Base-by-base conservation (phyloP, 805 yeast species). In the Spathaspora hagerdaliae region DNA sequence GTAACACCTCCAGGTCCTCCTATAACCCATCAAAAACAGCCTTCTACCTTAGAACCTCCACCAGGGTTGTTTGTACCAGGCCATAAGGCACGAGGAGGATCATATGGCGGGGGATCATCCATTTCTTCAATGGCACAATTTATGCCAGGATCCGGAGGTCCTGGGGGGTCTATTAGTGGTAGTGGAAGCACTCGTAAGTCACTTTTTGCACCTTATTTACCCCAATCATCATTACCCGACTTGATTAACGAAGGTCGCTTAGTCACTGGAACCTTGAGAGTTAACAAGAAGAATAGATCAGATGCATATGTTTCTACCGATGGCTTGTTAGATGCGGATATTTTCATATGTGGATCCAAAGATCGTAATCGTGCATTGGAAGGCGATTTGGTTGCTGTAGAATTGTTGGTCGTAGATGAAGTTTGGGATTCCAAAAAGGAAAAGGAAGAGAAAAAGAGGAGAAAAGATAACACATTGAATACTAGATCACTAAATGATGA, bases 301-400 rank as follows among this genome's bases (percentile, higher is more conserved):
- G 98, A 94, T 67, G 99, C 99, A 0, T 94, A 95, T 67, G 98
- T 94, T n/a, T 82, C 96, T 6, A 92, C 98, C 0, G 97, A 91
- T 63, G 97, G 97, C 1, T 77, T 91, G 31, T 76, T 94, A 51
- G 99, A 94, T 65, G 96, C 99, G 0, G 99, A 94, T 65, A 89
- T 94, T 50, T 94, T 90, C 60, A 94, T 94, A 53, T 94, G 98
- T 71, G 99, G 99, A 9, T 91, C 98, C 9, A 94, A 94, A 64
- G 99, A 94, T 67, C 86, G 99, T 64, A 94, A 94, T 66, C 83
- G 99, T 63, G 98, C 99, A 2, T 72, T 94, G 44, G 99, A 94
- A 66, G 97, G 97, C 46, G 99, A 94, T 63, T 71, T 89, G 42
- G 99, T 94, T 35, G 99, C 99, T 0, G 91, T 94, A 19, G 99